Base-by-base conservation (phyloP, 331 rosid species). In the Quercus phellos region DNA sequence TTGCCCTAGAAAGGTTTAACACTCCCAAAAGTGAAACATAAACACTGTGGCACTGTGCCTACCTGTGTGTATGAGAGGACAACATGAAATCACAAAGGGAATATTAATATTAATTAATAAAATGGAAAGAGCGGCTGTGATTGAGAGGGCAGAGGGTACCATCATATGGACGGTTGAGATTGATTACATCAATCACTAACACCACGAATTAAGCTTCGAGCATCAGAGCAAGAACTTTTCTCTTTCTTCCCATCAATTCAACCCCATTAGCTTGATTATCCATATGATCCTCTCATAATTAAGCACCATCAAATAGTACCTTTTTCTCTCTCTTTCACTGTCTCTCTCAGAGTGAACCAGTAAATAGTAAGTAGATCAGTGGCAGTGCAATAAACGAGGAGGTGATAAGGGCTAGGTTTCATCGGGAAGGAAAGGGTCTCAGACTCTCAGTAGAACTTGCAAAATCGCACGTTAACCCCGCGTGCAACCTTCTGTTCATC, bases 341-440 rank as follows among this genome's bases (percentile, higher is more conserved):
- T 66, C 46, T 63, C 6, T 5, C 13, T 64, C 1, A 13, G 69
- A 30, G 38, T 63, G 43, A 29, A 29, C 21, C 11, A 6, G 14
- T 14, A 9, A 64, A 64, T 30, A 30, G 46, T 32, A 26, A 24
- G 8, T 17, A 17, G 8, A 29, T 9, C 2, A 32, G 64, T 66
- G 63, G 72, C 42, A 74, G 72, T 82, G 38, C 82, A 73, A 63
- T 51, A 58, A 77, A 27, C 76, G 73, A 82, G 82, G 68, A 55
- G 76, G 59, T 61, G 56, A 75, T 46, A 17, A 32, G 51, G 1
- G 51, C 6, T 3, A 32, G 70, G 42, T 55, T 77, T 81, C 85
- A 83, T 87, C 55, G 88, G 90, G 88, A 87, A 87, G 74, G 84
- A 76, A 86, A 84, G 46, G 38, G 50, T 43, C 79, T 55, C 51